phyloP scores from a whole-genome alignment of 371 early-diverging fungal species.

The Blakeslea trispora region DNA sequence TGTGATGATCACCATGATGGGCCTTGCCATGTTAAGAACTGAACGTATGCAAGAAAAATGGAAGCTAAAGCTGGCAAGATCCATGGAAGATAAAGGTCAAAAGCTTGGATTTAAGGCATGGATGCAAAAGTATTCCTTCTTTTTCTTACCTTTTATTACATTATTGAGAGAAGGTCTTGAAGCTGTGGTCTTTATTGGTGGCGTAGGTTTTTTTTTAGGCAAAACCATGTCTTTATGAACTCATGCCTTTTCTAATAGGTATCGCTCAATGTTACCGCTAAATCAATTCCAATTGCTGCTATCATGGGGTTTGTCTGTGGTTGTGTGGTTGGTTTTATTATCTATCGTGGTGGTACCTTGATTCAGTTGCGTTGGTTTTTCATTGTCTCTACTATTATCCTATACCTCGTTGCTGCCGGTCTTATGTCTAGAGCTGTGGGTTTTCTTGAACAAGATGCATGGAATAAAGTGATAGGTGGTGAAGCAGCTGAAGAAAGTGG shows the following conservation, averaged over 20 bases:
- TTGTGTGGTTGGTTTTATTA: slow-evolving; percentile 61
- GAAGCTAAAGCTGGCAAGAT: slow-evolving; percentile 59
- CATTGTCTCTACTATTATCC: slow-evolving; percentile 65
- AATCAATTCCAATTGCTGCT: slow-evolving; percentile 77
- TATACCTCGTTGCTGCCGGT: slow-evolving; percentile 80
- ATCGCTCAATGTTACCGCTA: slow-evolving; percentile 61
- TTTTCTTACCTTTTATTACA: slow-evolving; percentile 78
- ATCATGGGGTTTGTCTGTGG: slow-evolving; percentile 71
- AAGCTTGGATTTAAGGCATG: slow-evolving; percentile 19
- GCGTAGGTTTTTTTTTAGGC: slow-evolving; percentile 61
- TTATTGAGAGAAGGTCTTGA: slow-evolving; percentile 84
- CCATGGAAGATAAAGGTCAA: slow-evolving; percentile 40
- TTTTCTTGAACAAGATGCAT: slow-evolving; percentile 58
- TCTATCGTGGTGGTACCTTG: slow-evolving; percentile 70
- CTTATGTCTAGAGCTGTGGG: slow-evolving; percentile 64
- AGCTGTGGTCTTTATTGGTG: slow-evolving; percentile 81
- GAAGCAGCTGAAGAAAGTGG: slow-evolving; percentile 52
- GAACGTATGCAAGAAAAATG: slow-evolving; percentile 73
- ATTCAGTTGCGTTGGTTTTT: slow-evolving; percentile 76
- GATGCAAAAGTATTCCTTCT: slow-evolving; percentile 61
- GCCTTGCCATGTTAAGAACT: slow-evolving; percentile 70
- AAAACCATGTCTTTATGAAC: slow-evolving; percentile 12
- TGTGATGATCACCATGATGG: slow-evolving; percentile 71
- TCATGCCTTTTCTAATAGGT: slow-evolving; percentile 61
- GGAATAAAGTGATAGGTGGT: slow-evolving; percentile 58